Evolutionary conservation across 306 rosid genomes (phyloP).

Genomic region (Medicago ruthenica): DNA sequence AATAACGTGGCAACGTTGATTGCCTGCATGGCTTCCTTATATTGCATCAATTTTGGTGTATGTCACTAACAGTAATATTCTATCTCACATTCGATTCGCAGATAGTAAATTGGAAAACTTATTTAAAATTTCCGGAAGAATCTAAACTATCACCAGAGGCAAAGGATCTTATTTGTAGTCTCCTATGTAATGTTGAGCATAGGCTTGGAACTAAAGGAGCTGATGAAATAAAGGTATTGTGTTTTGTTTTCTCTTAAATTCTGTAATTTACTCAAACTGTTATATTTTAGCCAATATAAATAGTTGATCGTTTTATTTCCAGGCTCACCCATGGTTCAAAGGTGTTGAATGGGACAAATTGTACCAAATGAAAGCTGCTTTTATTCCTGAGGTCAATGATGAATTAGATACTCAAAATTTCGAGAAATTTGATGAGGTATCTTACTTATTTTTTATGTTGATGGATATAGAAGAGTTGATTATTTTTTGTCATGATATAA

Average conservation of each 20-base stretch:
- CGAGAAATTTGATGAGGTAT: slow-evolving; percentile 89
- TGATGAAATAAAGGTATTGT: slow-evolving; percentile 79
- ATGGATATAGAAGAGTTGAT: slow-evolving; percentile 32
- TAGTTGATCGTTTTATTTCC: slow-evolving; percentile 35
- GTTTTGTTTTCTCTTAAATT: slow-evolving; percentile 52
- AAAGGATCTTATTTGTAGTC: slow-evolving; percentile 80
- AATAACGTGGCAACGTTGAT: neutral
- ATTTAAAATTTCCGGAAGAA: slow-evolving; percentile 82
- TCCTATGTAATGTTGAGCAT: slow-evolving; percentile 84
- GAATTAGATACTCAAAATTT: slow-evolving; percentile 90
- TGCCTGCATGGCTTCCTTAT: neutral
- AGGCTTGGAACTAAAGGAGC: slow-evolving; percentile 93
- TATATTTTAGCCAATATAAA: slow-evolving; percentile 37
- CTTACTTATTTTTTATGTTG: slow-evolving; percentile 23
- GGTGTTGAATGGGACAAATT: slow-evolving; percentile 77
- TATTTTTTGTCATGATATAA: slow-evolving; percentile 38
- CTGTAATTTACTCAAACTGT: slow-evolving; percentile 38
- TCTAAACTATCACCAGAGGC: slow-evolving; percentile 80
- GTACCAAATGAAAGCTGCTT: slow-evolving; percentile 89
- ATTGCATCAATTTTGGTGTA: neutral
- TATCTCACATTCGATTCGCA: slow-evolving; percentile 46
- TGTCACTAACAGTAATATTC: slow-evolving; percentile 14
- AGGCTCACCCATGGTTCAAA: slow-evolving; percentile 92
- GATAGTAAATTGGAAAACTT: slow-evolving; percentile 85
- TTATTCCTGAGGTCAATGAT: slow-evolving; percentile 83